Conservation (phyloP, 345 rosid genomes). For the Dimocarpus longan region DNA sequence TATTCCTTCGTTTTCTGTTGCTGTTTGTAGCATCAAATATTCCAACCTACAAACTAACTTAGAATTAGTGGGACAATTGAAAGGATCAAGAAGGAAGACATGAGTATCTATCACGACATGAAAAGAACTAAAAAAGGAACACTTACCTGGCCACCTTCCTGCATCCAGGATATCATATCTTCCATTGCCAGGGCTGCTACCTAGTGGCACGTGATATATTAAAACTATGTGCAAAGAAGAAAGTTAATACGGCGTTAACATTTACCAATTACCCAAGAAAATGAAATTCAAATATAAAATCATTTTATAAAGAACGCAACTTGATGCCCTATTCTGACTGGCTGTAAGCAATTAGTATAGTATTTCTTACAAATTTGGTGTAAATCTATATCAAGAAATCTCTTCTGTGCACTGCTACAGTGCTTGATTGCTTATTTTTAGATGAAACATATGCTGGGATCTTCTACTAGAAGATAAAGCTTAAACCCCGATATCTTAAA, state of each 20-base stretch:
- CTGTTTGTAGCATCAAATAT: conserved; percentile 99
- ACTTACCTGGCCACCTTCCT: conserved; percentile 98
- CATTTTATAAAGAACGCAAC: conserved; percentile 12
- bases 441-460: not conserved
- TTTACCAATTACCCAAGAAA: conserved; percentile 33
- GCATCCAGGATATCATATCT: conserved; percentile 99
- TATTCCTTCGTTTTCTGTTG: conserved; percentile 75
- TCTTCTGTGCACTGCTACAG: not conserved
- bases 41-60: conserved; percentile 72
- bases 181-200: conserved; percentile 99
- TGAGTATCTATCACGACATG: not conserved
- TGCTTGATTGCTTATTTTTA: not conserved
- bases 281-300: conserved; percentile 23
- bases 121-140: conserved; percentile 8
- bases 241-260: conserved; percentile 50
- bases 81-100: not conserved
- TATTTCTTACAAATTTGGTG: not conserved
- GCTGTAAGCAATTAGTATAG: not conserved
- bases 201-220: conserved; percentile 84
- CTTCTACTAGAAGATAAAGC: not conserved
- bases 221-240: conserved; percentile 75
- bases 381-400: not conserved
- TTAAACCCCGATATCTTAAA: not conserved
- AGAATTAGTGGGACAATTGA: conserved; percentile 9
- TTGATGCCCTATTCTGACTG: not conserved